Evolutionary conservation across 768 basidiomycete species (phyloP).

Genomic region (Podaxis pistillaris): DNA sequence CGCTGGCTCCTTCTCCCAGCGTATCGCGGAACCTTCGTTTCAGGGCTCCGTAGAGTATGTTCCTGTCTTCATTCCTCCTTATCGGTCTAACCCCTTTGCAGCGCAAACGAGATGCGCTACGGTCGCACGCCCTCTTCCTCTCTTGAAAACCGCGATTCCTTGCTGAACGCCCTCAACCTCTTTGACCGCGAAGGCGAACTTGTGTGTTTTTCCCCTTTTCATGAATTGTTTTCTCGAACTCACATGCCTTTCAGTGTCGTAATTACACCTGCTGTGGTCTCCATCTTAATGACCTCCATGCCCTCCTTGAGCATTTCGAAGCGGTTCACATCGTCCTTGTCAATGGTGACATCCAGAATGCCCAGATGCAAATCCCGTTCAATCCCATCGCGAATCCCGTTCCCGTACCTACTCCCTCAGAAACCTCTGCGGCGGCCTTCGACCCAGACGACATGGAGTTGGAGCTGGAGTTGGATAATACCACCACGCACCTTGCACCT

Average conservation of each 20-base stretch:
- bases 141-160: conserved; percentile 49
- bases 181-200: conserved; percentile 74
- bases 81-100: conserved; percentile 11
- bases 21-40: conserved; percentile 61
- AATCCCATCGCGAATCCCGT: conserved; percentile 36
- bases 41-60: conserved; percentile 67
- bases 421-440: conserved; percentile 29
- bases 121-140: conserved; percentile 47
- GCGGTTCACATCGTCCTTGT: conserved; percentile 83
- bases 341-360: conserved; percentile 31
- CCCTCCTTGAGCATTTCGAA: conserved; percentile 90
- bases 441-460: conserved; percentile 85
- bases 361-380: conserved; percentile 44
- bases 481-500: conserved; percentile 1
- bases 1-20: conserved; percentile 54
- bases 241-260: conserved; percentile 52
- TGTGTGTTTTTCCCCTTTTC: conserved; percentile 38
- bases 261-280: conserved; percentile 91
- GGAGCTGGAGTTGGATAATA: conserved; percentile 55
- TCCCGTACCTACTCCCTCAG: conserved; percentile 28
- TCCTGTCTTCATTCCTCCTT: neutral
- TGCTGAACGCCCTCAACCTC: conserved; percentile 65
- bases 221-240: neutral
- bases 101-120: conserved; percentile 31
- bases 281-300: conserved; percentile 49